A percentile compares a stretch with the other conserved stretches of the same genome.
These are phyloP conservation scores for Stemphylium beticola DNA, from an alignment of 2,329 filamentous ascomycete genomes.

Conservation along the genomic window DNA sequence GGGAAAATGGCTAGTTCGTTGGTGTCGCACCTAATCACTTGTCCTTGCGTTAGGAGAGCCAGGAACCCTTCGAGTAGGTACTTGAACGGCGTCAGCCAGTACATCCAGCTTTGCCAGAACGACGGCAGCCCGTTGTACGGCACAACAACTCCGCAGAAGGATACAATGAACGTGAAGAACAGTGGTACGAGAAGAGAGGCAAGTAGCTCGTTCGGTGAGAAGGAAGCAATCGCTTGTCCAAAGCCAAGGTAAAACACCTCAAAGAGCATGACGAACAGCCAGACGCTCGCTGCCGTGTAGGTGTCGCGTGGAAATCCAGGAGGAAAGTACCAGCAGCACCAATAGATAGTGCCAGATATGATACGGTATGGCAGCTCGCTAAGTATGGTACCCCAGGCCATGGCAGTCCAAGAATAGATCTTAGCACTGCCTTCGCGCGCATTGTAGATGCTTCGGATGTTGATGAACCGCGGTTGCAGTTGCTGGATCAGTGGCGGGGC, in stretches of 20 bases:
- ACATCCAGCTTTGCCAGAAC: conserved; percentile 66
- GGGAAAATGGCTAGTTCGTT: conserved; percentile 67
- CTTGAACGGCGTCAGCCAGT: conserved; percentile 68
- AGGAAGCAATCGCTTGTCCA: conserved; percentile 70
- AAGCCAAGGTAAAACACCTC: conserved; percentile 70
- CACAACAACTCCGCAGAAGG: conserved; percentile 77
- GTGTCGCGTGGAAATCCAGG: conserved; percentile 61
- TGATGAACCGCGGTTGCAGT: conserved; percentile 74
- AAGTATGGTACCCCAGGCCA: conserved; percentile 68
- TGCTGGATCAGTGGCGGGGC: conserved; percentile 77
- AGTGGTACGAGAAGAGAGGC: conserved; percentile 71
- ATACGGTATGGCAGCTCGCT: conserved; percentile 75
- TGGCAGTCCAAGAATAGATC: conserved; percentile 79
- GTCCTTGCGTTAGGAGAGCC: conserved; percentile 60
- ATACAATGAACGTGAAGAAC: conserved; percentile 72
- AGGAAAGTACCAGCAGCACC: conserved; percentile 59
- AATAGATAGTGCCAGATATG: conserved; percentile 70
- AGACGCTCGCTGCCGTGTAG: conserved; percentile 67
- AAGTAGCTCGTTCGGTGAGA: conserved; percentile 70
- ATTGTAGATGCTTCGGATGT: conserved; percentile 70
- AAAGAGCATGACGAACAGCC: conserved; percentile 69
- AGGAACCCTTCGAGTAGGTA: conserved; percentile 70
- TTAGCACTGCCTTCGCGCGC: conserved; percentile 77
- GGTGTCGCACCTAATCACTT: conserved; percentile 62
- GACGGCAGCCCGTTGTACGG: conserved; percentile 66